phyloP scores from a whole-genome alignment of 139 green algal species.

The Coelastrella sp. region DNA sequence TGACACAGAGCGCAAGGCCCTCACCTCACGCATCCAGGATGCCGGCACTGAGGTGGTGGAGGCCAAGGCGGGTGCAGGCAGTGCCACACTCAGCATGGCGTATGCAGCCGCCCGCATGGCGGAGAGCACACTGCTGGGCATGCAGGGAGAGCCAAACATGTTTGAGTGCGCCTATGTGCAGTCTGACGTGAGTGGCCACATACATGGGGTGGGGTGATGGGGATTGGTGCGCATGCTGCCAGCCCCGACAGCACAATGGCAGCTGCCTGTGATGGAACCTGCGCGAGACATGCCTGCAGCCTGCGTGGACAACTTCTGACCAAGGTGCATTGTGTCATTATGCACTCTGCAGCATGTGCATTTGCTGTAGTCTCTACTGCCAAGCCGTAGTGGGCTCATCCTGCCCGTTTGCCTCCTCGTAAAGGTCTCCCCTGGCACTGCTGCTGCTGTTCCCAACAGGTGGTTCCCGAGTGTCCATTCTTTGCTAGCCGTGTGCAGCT shows the following conservation, averaged over 20 bases:
- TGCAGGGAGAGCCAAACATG: slow-evolving; percentile 78
- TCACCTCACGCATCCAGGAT: slow-evolving; percentile 94
- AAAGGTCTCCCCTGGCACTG: neutral
- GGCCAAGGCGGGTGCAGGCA: slow-evolving; percentile 90
- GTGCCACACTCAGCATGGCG: slow-evolving; percentile 97
- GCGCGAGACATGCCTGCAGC: neutral
- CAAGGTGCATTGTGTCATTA: neutral
- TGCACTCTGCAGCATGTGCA: neutral
- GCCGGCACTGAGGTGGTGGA: slow-evolving; percentile 98
- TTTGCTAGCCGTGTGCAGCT: slow-evolving; percentile 79
- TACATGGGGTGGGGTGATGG: neutral
- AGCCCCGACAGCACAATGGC: neutral
- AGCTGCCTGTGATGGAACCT: neutral
- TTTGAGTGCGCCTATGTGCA: slow-evolving; percentile 88
- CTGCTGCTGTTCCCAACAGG: neutral
- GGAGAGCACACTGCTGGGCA: slow-evolving; percentile 72
- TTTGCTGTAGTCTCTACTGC: too few relatives aligned
- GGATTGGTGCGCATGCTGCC: neutral
- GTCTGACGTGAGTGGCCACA: slow-evolving; percentile 43
- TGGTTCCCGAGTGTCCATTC: slow-evolving; percentile 51
- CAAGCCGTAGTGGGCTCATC: too few relatives aligned
- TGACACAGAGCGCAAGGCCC: slow-evolving; percentile 80
- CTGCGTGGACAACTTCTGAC: too few relatives aligned
- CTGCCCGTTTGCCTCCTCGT: neutral
- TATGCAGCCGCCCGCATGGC: slow-evolving; percentile 89